Percentiles rank a stretch among this genome's conserved stretches.
These are phyloP conservation scores for Lipomyces kockii DNA, from an alignment of 805 yeast species.

Conservation along the genomic window DNA sequence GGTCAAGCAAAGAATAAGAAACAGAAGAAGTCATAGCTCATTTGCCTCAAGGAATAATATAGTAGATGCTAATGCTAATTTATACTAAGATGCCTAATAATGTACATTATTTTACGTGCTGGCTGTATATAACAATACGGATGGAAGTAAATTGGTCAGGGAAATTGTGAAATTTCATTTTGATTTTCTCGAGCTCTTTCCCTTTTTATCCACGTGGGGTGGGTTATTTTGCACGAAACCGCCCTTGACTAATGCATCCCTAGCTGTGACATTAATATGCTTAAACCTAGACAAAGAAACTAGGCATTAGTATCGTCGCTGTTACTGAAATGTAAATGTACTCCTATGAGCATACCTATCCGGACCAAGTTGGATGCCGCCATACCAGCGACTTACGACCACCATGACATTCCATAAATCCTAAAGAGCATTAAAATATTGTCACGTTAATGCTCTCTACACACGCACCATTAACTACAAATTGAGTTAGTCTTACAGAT, in stretches of 20 bases:
- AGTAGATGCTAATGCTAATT: neutral
- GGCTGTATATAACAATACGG: neutral
- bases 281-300: conserved; percentile 60
- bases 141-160: neutral
- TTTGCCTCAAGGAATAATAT: neutral
- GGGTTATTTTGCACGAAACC: conserved; percentile 50
- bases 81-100: neutral
- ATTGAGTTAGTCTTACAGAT: neutral
- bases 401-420: conserved; percentile 85
- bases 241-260: conserved; percentile 76
- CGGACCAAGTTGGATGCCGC: conserved; percentile 89
- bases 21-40: conserved; percentile 11
- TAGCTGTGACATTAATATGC: conserved; percentile 86
- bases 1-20: conserved; percentile 14
- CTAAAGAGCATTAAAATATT: conserved; percentile 39
- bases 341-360: conserved; percentile 50
- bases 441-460: neutral
- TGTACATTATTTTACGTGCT: neutral
- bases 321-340: neutral
- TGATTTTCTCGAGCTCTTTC: conserved; percentile 19
- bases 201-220: conserved; percentile 42
- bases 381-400: conserved; percentile 89
- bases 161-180: neutral
- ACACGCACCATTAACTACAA: conserved; percentile 32
- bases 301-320: neutral